Conservation (phyloP, 306 rosid species). For the Arachis stenosperma region DNA sequence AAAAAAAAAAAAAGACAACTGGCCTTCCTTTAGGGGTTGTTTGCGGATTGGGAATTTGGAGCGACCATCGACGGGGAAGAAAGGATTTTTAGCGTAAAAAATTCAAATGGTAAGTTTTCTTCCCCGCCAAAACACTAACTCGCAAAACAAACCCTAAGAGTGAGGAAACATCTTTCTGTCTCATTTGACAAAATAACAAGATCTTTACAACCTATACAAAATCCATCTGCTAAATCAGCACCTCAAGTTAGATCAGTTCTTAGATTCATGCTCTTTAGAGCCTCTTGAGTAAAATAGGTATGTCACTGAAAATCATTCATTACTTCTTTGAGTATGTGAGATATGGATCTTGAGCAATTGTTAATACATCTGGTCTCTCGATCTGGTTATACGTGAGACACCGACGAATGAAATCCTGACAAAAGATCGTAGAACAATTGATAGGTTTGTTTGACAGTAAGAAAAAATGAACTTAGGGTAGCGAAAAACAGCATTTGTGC, state of each 20-base stretch:
- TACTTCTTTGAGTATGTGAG: constrained; percentile 79
- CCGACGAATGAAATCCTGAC: constrained; percentile 84
- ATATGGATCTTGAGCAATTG: constrained; percentile 90
- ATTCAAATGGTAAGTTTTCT: too few relatives aligned
- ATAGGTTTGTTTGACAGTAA: constrained; percentile 26
- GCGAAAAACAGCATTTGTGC: constrained; percentile 1
- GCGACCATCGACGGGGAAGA: too few relatives aligned
- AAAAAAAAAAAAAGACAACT: constrained; percentile 25
- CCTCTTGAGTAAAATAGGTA: constrained; percentile 23
- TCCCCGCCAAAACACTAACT: too few relatives aligned
- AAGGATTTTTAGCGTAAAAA: too few relatives aligned
- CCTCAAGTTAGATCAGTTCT: constrained; percentile 41
- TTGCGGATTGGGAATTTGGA: too few relatives aligned
- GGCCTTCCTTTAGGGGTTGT: neutral
- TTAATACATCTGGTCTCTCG: constrained; percentile 92
- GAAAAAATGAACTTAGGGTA: constrained; percentile 7
- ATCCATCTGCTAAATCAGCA: constrained; percentile 35
- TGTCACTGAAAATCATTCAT: constrained; percentile 27
- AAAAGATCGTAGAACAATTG: constrained; percentile 11
- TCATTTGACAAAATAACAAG: constrained; percentile 38
- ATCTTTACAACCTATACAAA: constrained; percentile 66
- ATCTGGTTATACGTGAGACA: constrained; percentile 91
- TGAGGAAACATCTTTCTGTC: constrained; percentile 31
- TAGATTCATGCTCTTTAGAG: constrained; percentile 23
- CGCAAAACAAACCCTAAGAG: neutral